phyloP scores from a whole-genome alignment of 768 basidiomycete genomes.

The Tricholoma matsutake region DNA sequence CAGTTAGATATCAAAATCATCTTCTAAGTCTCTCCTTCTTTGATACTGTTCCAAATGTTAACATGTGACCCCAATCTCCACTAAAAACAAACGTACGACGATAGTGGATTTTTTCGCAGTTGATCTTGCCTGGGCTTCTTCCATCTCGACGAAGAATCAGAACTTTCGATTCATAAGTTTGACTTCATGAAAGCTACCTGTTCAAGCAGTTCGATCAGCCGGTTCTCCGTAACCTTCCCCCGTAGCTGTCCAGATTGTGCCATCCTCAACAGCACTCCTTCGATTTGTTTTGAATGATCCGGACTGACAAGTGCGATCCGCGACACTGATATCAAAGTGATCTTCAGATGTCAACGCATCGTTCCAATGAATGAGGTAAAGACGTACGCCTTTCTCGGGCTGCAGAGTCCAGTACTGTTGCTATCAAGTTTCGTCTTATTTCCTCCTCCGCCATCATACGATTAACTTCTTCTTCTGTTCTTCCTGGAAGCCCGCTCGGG shows the following conservation, averaged over 20 bases:
- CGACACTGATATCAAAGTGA: conserved; percentile 51
- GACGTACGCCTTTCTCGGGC: conserved; percentile 78
- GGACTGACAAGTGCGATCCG: conserved; percentile 87
- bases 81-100: conserved; percentile 36
- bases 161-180: neutral
- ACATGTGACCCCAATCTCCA: neutral
- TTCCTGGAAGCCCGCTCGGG: conserved; percentile 3
- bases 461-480: conserved; percentile 49
- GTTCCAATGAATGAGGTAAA: neutral
- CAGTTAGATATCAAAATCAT: conserved; percentile 56
- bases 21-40: conserved; percentile 63
- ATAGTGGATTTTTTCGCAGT: conserved; percentile 56
- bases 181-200: conserved; percentile 50
- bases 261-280: conserved; percentile 75
- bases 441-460: conserved; percentile 64
- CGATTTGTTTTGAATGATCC: conserved; percentile 76
- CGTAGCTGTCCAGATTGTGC: conserved; percentile 80
- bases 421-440: conserved; percentile 72
- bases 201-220: conserved; percentile 82
- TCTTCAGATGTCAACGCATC: conserved; percentile 4
- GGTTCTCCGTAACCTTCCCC: conserved; percentile 71
- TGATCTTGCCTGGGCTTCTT: conserved; percentile 48
- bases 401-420: conserved; percentile 70
- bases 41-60: conserved; percentile 44
- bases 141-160: conserved; percentile 40